Base-by-base conservation (phyloP, 352 stramenopile species). In the Globisporangium abappressorium region DNA sequence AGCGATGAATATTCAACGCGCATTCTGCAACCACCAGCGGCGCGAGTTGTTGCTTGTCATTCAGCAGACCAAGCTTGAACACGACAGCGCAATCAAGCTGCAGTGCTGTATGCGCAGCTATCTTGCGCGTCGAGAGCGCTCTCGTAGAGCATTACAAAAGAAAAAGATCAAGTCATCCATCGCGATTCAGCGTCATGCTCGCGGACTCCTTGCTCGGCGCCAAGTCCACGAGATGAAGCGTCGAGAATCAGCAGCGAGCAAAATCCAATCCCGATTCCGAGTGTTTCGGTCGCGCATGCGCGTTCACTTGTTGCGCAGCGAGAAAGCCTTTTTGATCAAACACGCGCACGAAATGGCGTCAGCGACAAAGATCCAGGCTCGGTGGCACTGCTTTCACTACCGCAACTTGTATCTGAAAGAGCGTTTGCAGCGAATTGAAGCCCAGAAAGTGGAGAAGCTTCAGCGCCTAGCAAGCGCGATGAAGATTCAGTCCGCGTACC, bases 11-110 rank as follows among this genome's bases (percentile, higher is more conserved):
- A 92, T 96, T 62, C 89, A 96, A 55, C 78, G 84, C 20, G 75
- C 81, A 11, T 93, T 92, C 63, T 73, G 84, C 2, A 81, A 82
- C 33, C 83, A 90, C 62, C 81, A 91, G 47, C 77, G 76, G 9
- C 83, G 82, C 2, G 77, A 78, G 28, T 64, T 96, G 33, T 62
- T 90, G 14, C 74, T 72, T 2, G 75, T 86, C 9, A 91, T 96
- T 41, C 80, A 92, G 28, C 81, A 73, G 12, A 81, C 82, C 11
- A 90, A 90, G 64, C 64, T 79, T 2, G 82, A 95, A 56, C 74
- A 87, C 34, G 77, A 88, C 26, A 78, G 71, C 20, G 85, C 79
- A 0, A 66, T 88, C 15, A 57, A 70, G 1, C 38, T 95, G 15
- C 87, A 96, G 69, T 87, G 80, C 56, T 77, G 63, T 26, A 75